phyloP scores from a whole-genome alignment of 2,329 filamentous ascomycete genomes.

The Fusarium sp. region DNA sequence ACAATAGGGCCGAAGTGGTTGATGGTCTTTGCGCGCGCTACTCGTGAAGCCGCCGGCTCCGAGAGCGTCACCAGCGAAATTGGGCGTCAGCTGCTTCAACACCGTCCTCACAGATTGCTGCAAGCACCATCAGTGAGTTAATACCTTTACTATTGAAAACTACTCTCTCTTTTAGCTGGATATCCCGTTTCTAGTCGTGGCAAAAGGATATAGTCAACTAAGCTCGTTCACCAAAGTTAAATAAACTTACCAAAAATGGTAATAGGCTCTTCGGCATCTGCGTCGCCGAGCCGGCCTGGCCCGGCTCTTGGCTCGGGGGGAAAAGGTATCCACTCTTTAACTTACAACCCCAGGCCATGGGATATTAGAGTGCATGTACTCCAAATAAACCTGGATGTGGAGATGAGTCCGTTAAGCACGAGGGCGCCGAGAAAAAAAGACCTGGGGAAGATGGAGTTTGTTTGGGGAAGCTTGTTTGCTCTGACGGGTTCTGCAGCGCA shows the following conservation, averaged over 20 bases:
- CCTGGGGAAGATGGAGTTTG: background rate
- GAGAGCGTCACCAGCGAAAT: background rate
- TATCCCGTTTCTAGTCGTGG: background rate
- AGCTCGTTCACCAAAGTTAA: background rate
- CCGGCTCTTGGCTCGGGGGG: constrained; percentile 26
- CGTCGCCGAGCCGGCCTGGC: constrained; percentile 34
- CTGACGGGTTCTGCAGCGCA: background rate
- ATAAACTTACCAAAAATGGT: constrained; percentile 15
- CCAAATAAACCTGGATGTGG: background rate
- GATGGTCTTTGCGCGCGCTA: constrained; percentile 19
- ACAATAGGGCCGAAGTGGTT: constrained; percentile 32
- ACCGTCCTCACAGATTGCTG: background rate
- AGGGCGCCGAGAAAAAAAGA: background rate
- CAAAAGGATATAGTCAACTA: background rate
- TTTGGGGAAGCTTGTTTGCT: background rate
- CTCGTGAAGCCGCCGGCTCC: background rate
- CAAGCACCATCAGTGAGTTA: background rate
- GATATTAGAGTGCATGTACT: constrained; percentile 1
- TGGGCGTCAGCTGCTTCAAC: background rate
- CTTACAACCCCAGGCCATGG: constrained; percentile 2
- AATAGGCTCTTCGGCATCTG: constrained; percentile 16
- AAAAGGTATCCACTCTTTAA: constrained; percentile 6
- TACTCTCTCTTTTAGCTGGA: background rate
- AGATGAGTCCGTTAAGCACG: background rate
- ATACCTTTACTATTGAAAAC: background rate